Conservation (phyloP, 129 eudicot species). For the Chrysanthemum makinoi region DNA sequence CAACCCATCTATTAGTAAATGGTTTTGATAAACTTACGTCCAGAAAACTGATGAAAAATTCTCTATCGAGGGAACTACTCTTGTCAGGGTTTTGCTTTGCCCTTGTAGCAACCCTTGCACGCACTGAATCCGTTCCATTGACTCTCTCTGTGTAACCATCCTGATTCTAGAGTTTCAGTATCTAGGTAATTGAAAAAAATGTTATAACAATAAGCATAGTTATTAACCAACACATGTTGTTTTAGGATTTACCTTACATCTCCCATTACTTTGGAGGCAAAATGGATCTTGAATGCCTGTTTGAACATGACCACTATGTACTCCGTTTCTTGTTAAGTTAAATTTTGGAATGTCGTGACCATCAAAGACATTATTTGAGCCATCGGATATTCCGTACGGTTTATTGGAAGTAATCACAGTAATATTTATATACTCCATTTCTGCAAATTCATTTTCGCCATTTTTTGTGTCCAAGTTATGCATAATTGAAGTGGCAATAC, state of each 20-base stretch:
- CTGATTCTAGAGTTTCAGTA: conserved; percentile 40
- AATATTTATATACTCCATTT: conserved; percentile 77
- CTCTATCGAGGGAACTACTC: conserved; percentile 49
- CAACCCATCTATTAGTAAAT: no score
- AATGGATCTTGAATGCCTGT: conserved; percentile 68
- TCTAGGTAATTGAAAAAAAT: conserved; percentile 20
- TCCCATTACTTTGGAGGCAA: conserved; percentile 60
- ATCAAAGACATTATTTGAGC: conserved; percentile 73
- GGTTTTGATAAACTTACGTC: conserved; percentile 10
- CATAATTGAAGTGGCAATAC: conserved; percentile 79
- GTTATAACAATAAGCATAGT: conserved; percentile 17
- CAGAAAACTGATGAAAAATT: conserved; percentile 60
- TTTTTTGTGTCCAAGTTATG: conserved; percentile 29
- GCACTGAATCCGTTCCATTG: conserved; percentile 49
- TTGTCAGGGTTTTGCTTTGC: conserved; percentile 63
- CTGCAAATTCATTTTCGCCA: conserved; percentile 78
- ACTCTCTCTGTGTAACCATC: conserved; percentile 79
- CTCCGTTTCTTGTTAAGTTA: conserved; percentile 48
- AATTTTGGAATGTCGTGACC: conserved; percentile 48
- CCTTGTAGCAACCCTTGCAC: conserved; percentile 57
- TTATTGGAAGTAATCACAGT: conserved; percentile 60
- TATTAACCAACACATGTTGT: conserved; percentile 3
- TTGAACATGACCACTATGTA: conserved; percentile 94
- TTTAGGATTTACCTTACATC: conserved; percentile 60
- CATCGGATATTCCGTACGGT: conserved; percentile 74